Evolutionary conservation across 1,139 yeast genomes (phyloP).

Genomic region (Taphrina sp.): DNA sequence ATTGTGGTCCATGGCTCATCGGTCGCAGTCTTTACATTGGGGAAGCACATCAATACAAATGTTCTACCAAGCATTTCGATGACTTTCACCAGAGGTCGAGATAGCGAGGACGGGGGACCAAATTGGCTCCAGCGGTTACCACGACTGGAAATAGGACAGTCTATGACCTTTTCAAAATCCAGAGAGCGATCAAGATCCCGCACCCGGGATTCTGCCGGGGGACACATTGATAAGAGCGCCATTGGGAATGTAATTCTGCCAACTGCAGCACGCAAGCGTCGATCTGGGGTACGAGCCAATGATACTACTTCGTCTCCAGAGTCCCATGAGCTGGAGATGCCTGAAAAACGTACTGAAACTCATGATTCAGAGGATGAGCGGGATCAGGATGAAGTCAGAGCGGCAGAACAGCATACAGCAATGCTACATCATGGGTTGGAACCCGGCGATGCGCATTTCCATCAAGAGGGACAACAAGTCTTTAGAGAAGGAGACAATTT

Average conservation of each 20-base stretch:
- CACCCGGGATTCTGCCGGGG: conserved; percentile 8
- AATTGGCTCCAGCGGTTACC: conserved; percentile 89
- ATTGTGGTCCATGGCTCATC: conserved; percentile 95
- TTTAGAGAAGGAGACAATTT: conserved; percentile 79
- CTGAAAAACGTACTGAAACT: conserved; percentile 9
- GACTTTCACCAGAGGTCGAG: conserved; percentile 73
- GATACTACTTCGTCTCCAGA: too few species aligned
- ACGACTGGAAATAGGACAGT: conserved; percentile 67
- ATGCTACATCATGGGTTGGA: conserved; percentile 5
- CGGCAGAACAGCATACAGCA: conserved; percentile 2
- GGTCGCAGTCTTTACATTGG: conserved; percentile 87
- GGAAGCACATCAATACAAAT: conserved; percentile 85
- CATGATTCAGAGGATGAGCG: conserved; percentile 1
- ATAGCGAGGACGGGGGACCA: conserved; percentile 54
- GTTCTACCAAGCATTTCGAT: conserved; percentile 64
- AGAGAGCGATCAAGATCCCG: conserved; percentile 45
- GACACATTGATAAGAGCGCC: conserved; percentile 16
- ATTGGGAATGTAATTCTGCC: conserved; percentile 20
- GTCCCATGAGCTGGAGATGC: too few species aligned
- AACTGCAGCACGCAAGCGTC: not conserved
- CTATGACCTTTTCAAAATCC: conserved; percentile 76
- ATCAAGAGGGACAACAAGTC: conserved; percentile 47
- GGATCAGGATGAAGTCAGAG: conserved; percentile 10
- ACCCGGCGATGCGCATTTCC: conserved; percentile 29
- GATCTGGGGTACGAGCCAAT: conserved; percentile 1